Conservation (phyloP, 2,329 filamentous ascomycete species). For the Trichophyton rubrum region DNA sequence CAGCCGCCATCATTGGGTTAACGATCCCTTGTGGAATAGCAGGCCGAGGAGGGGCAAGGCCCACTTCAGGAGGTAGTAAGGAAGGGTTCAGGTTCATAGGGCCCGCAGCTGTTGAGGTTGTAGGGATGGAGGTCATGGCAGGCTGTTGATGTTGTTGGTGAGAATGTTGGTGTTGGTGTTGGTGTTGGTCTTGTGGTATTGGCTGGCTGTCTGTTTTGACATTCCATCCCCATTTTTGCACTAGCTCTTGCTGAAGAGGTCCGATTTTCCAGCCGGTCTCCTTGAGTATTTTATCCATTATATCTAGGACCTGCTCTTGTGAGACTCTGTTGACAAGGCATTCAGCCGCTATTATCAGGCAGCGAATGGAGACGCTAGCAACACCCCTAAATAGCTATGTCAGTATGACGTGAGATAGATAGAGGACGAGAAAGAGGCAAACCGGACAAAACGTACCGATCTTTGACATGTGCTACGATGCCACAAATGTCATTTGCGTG, state of each 20-base stretch:
- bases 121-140: background rate
- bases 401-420: background rate
- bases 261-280: slow-evolving; percentile 69
- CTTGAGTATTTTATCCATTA: slow-evolving; percentile 61
- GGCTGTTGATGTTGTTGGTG: slow-evolving; percentile 1
- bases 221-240: slow-evolving; percentile 65
- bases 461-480: slow-evolving; percentile 73
- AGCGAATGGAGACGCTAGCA: slow-evolving; percentile 64
- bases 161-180: slow-evolving; percentile 6
- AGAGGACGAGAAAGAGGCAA: background rate
- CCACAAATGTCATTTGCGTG: slow-evolving; percentile 81
- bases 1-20: slow-evolving; percentile 58
- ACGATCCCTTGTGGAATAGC: slow-evolving; percentile 39
- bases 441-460: slow-evolving; percentile 39
- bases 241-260: slow-evolving; percentile 60
- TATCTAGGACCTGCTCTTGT: slow-evolving; percentile 66
- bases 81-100: slow-evolving; percentile 10
- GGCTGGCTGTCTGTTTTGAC: slow-evolving; percentile 16
- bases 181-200: slow-evolving; percentile 22
- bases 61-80: slow-evolving; percentile 15
- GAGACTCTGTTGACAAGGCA: slow-evolving; percentile 56
- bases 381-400: slow-evolving; percentile 43
- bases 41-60: slow-evolving; percentile 21
- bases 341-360: slow-evolving; percentile 63
- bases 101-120: slow-evolving; percentile 5